Conservation (phyloP, 2,329 filamentous ascomycete genomes). For the Ascocoryne sarcoides region DNA sequence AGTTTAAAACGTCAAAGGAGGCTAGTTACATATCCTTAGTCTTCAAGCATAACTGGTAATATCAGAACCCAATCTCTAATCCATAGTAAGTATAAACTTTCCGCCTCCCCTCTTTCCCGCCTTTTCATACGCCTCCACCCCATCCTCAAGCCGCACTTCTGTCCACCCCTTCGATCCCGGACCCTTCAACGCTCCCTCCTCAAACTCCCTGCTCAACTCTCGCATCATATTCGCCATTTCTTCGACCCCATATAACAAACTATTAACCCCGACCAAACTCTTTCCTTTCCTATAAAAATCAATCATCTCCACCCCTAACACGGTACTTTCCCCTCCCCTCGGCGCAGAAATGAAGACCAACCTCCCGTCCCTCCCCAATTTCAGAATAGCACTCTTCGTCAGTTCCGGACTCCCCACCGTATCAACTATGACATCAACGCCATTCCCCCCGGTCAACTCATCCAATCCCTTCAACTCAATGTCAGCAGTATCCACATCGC, state of each 20-base stretch:
- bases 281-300: slow-evolving; percentile 22
- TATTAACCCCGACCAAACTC: slow-evolving; percentile 17
- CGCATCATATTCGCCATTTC: slow-evolving; percentile 29
- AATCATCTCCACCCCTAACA: slow-evolving; percentile 19
- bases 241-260: slow-evolving; percentile 14
- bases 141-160: slow-evolving; percentile 16
- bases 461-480: slow-evolving; percentile 12
- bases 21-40: too few species aligned
- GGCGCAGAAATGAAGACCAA: slow-evolving; percentile 21
- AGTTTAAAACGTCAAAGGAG: too few species aligned
- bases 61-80: too few species aligned
- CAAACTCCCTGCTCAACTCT: slow-evolving; percentile 36
- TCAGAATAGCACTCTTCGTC: slow-evolving; percentile 12
- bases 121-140: slow-evolving; percentile 17
- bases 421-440: slow-evolving; percentile 21
- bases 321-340: slow-evolving; percentile 12
- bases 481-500: slow-evolving; percentile 22
- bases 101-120: slow-evolving; percentile 11
- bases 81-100: slow-evolving; percentile 20
- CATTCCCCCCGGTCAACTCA: slow-evolving; percentile 14
- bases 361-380: slow-evolving; percentile 15
- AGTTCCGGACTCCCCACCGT: slow-evolving; percentile 21
- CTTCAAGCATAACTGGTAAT: too few species aligned
- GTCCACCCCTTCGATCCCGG: slow-evolving; percentile 13
- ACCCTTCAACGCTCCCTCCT: slow-evolving; percentile 10